Conservation (phyloP, 2,329 filamentous ascomycete species). For the Sporothrix dimorphospora region DNA sequence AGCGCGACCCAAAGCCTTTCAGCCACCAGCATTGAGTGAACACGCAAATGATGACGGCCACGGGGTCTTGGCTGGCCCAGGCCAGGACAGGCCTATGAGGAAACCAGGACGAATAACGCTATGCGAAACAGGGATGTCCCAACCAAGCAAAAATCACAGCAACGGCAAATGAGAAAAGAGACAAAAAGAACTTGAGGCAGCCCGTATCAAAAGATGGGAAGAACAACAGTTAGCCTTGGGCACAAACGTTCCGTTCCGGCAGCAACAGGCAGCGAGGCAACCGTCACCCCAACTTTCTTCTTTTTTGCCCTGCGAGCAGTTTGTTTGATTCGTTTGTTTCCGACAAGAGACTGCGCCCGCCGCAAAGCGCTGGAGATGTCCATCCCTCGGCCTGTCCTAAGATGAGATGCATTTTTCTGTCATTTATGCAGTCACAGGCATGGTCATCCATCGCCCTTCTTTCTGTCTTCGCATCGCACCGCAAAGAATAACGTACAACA, state of each 20-base stretch:
- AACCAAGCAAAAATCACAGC: background rate
- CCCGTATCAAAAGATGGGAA: background rate
- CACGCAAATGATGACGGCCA: background rate
- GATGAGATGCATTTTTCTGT: background rate
- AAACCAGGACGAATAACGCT: background rate
- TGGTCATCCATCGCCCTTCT: background rate
- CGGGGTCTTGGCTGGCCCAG: background rate
- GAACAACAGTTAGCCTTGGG: background rate
- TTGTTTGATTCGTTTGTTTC: background rate
- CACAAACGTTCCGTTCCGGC: background rate
- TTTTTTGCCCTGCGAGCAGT: background rate
- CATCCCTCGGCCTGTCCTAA: background rate
- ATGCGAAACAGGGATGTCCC: slow-evolving; percentile 5
- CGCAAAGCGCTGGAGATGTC: background rate
- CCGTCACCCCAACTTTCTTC: background rate
- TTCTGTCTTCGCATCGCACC: background rate
- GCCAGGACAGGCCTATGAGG: background rate
- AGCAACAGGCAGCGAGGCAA: background rate
- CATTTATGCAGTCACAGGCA: background rate
- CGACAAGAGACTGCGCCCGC: background rate
- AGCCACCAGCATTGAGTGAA: background rate
- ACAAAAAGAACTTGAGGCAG: background rate
- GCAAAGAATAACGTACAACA: background rate
- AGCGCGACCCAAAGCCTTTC: background rate
- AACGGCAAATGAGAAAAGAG: background rate